Base-by-base conservation (phyloP, 805 yeast species). In the Ogataea allantospora region DNA sequence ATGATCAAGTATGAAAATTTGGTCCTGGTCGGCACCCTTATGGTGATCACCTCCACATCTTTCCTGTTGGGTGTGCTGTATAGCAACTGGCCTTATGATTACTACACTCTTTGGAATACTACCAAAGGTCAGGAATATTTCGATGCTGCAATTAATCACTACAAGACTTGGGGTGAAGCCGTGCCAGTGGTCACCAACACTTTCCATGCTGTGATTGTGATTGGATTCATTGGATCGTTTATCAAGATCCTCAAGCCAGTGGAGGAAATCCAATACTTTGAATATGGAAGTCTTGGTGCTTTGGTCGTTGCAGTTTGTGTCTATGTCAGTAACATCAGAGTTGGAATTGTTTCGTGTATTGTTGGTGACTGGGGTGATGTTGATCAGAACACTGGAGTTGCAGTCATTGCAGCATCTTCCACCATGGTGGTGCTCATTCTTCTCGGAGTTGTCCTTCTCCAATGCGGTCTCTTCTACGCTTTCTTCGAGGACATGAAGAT, bases 331-430 rank as follows among this genome's bases (percentile, higher is more conserved):
- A 93, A 93, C 66, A 70, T 91, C 50, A 75, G 87, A 56, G 77
- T 84, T 36, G 98, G 98, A 38, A 68, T 81, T 26, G 73, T 74
- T 50, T 77, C 89, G 40, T 77, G 87, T 38, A 51, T 78, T 18
- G 62, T 73, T 41, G 89, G 88, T 29, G 70, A 78, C 43, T 91
- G 98, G 98, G 98, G 96, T 49, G 98, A 91, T 35, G 95, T 93
- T 34, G 86, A 85, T 54, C 78, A 75, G 58, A 71, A 71, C 44
- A 86, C 95, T 15, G 98, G 98, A 20, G 65, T 91, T 54, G 87
- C 86, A 48, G 96, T 93, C 26, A 77, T 93, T 55, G 96, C 93
- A 27, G 97, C 98, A 5, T 80, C 93, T 19, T 82, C 83, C 63
- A 73, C 83, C 25, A 81, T 91, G 70, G 70, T 86, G 49, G 77